A percentile compares a stretch with the other conserved stretches of the same genome.
These are phyloP conservation scores for Hypoxylon sp. DNA, from an alignment of 2,329 filamentous ascomycete genomes.

Conservation along the genomic window DNA sequence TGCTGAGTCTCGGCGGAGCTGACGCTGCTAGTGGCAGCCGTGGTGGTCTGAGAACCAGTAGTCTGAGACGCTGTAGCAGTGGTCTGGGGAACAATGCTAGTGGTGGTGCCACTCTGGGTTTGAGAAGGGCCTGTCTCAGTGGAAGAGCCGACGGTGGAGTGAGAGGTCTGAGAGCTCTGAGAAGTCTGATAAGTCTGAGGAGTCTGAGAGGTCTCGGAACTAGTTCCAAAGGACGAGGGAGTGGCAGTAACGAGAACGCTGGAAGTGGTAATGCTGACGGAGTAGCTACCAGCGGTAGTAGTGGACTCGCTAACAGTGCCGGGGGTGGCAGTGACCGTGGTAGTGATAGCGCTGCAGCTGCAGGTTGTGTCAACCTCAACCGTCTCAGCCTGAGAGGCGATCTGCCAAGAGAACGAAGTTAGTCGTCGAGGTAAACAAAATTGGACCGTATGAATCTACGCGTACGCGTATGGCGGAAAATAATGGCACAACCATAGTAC, in stretches of 20 bases:
- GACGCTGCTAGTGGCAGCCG: conserved; percentile 10
- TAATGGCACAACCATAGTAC: not conserved
- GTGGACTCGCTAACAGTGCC: conserved; percentile 37
- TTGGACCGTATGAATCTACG: not conserved
- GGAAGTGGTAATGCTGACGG: conserved; percentile 21
- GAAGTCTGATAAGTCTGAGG: conserved; percentile 7
- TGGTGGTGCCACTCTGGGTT: conserved; percentile 11
- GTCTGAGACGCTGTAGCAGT: conserved; percentile 5
- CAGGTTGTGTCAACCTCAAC: conserved; percentile 45
- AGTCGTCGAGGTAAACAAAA: conserved; percentile 5
- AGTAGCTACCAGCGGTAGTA: conserved; percentile 15
- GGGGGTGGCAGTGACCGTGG: conserved; percentile 33
- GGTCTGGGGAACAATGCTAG: conserved; percentile 27
- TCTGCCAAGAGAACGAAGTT: conserved; percentile 36
- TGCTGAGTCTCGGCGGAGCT: conserved; percentile 29
- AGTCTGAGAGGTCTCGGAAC: conserved; percentile 8
- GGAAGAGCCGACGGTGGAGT: conserved; percentile 7
- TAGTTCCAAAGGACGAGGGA: conserved; percentile 24
- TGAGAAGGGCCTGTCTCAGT: conserved; percentile 14
- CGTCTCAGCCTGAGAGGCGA: conserved; percentile 40
- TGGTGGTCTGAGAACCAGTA: conserved; percentile 5
- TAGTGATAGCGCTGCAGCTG: conserved; percentile 45
- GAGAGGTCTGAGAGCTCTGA: not conserved
- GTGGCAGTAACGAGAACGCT: conserved; percentile 25
- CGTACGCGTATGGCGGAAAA: not conserved